Evolutionary conservation across 2,329 filamentous ascomycete species (phyloP), one percentile per base, ranked within the genome.

Genomic region (Plectosphaerella plurivora): DNA sequence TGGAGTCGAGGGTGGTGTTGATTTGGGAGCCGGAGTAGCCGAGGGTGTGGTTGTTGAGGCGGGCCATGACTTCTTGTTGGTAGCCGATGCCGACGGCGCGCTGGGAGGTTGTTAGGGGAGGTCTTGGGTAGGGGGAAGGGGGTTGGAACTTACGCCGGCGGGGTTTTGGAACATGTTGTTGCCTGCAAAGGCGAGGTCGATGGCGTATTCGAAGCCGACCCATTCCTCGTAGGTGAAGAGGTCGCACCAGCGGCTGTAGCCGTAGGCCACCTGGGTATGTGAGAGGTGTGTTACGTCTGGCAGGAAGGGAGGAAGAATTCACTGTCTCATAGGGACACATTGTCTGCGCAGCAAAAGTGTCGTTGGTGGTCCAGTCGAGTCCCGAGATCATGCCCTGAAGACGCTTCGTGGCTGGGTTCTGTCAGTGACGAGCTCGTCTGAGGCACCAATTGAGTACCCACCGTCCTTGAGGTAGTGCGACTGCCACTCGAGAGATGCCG

Each of bases 221-320:
- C 87, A 92, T 63, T 92, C 88, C 18, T 85, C 75, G 58, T 86
- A 89, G 0, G 83, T 90, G 64, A 91, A 92, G 4, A 92, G 75
- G 22, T 82, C 73, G 63, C 88, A 92, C 72, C 89, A 92, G 10
- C 76, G 77, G 59, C 85, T 89, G 71, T 84, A 91, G 20, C 88
- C 88, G 54, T 87, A 84, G 1, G 86, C 83, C n/a, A 89, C 79
- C 69, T 73, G 22, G 5, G 28, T 9, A 12, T 35, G 33, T 39
- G 12, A 37, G 28, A 10, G 10, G 14, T 8, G 28, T 33, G 28
- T 10, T 12, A 4, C n/a, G n/a, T 46, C 22, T 16, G 10, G 18
- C 20, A 6, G 24, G 14, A 28, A 9, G 10, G 1, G 8, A 11
- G n/a, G n/a, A n/a, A n/a, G n/a, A 4, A 54, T 65, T 52, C 53